Evolutionary conservation across 2,329 filamentous ascomycete genomes (phyloP).

Genomic region (Calonectria pseudoreteaudii): DNA sequence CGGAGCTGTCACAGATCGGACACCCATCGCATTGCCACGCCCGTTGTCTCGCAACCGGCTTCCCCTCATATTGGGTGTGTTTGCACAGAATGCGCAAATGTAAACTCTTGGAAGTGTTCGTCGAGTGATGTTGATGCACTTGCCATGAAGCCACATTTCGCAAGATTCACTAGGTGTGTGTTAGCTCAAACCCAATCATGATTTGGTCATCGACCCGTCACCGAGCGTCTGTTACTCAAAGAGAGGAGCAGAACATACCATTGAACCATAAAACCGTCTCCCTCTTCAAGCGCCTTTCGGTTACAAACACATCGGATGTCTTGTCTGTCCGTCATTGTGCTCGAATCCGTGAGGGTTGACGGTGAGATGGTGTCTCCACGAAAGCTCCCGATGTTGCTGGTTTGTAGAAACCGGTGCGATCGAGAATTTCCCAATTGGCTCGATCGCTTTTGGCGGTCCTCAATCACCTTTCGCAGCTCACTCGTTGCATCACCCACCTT

Average conservation of each 20-base stretch:
- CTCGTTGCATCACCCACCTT: constrained; percentile 68
- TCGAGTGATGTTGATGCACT: constrained; percentile 70
- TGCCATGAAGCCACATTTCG: constrained; percentile 74
- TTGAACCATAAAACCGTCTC: constrained; percentile 70
- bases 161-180: constrained; percentile 66
- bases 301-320: constrained; percentile 70
- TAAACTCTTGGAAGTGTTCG: constrained; percentile 70
- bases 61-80: constrained; percentile 66
- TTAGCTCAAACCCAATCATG: constrained; percentile 30
- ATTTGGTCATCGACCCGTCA: neutral
- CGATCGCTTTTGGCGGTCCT: constrained; percentile 60
- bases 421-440: constrained; percentile 47
- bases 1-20: constrained; percentile 49
- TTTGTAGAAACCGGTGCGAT: constrained; percentile 48
- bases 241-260: constrained; percentile 60
- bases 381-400: constrained; percentile 48
- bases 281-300: constrained; percentile 55
- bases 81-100: constrained; percentile 72
- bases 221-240: neutral
- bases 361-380: constrained; percentile 61
- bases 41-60: constrained; percentile 60
- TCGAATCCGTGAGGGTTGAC: constrained; percentile 62
- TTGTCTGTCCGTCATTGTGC: constrained; percentile 54
- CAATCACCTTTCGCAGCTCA: constrained; percentile 69
- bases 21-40: constrained; percentile 43